Conservation (phyloP, 148 eudicot genomes). For the Talinum fruticosum region DNA sequence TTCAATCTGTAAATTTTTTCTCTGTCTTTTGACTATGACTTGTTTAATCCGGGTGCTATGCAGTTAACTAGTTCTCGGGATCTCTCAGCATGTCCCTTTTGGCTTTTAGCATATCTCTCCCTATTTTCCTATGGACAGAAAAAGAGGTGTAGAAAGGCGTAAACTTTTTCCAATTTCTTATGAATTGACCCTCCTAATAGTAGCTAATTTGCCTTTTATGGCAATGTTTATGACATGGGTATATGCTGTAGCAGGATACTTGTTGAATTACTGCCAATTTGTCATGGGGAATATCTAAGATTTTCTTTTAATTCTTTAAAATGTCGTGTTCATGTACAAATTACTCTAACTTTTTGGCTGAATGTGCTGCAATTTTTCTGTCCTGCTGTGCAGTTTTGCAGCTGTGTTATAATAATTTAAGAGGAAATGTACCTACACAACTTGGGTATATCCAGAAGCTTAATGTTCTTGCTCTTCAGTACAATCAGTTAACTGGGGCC, state of each 20-base stretch:
- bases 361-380: slow-evolving; percentile 25
- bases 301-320: not conserved
- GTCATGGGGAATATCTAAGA: not conserved
- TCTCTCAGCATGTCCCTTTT: not conserved
- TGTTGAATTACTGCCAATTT: not conserved
- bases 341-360: not conserved
- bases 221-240: not conserved
- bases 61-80: not conserved
- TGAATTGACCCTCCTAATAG: not conserved
- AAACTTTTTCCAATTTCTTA: not conserved
- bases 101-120: not conserved
- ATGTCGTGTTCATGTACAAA: not conserved
- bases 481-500: slow-evolving; percentile 71
- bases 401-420: slow-evolving; percentile 74
- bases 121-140: not conserved
- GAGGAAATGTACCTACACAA: slow-evolving; percentile 70
- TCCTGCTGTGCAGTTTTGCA: slow-evolving; percentile 59
- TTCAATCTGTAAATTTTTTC: slow-evolving; percentile 3
- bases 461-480: slow-evolving; percentile 69
- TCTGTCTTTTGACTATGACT: not conserved
- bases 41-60: slow-evolving; percentile 15
- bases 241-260: not conserved
- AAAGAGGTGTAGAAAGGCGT: not conserved
- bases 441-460: slow-evolving; percentile 74
- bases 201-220: not conserved